Evolutionary conservation across 768 basidiomycete genomes (phyloP), one percentile per base, ranked within the genome.

Genomic region (Stropharia rugosoannulata): DNA sequence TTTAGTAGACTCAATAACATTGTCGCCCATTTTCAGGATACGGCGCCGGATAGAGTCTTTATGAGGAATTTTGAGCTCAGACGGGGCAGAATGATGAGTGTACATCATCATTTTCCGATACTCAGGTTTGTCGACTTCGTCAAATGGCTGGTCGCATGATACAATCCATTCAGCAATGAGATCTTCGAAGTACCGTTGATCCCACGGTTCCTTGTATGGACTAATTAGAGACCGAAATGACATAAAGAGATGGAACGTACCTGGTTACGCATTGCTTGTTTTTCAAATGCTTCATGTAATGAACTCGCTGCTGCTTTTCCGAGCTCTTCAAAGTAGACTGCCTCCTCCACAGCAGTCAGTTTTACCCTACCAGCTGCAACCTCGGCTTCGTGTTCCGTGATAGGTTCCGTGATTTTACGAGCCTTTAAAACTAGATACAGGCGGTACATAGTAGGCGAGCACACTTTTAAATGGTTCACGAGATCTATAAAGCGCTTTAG

Each of bases 61-160:
- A 8, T 40, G 37, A 7, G 58, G 58, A 16, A 62, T 43, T 16
- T 12, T 37, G 11, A 59, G 54, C 9, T 59, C 49, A 4, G 57
- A 22, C 11, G 36, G 46, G 27, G 22, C 22, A 22, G 50, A 52
- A 27, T 62, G 54, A 43, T 53, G 54, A 16, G 49, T 46, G 43
- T 66, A 68, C 12, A 60, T 22, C 1, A 66, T 48, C 6, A 68
- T 16, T 0, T 13, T 32, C 1, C 45, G 32, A 36, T 66, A 65
- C 32, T 65, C 64, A 1, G 59, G 59, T 19, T 59, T 56, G 6
- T 64, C 60, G 49, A 65, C 60, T 38, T 58, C 58, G 4, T 65
- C 60, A 22, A 68, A 66, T 1, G 63, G 61, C 19, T 64, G 63
- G 40, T 67, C 60, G 27, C 57, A 51, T 51, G 39, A 4, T 5